Percentiles rank a stretch among this genome's conserved stretches.
Evolutionary conservation across 176 grass and related monocot species (phyloP).

Genomic region (Hsuehochloa calcarea): DNA sequence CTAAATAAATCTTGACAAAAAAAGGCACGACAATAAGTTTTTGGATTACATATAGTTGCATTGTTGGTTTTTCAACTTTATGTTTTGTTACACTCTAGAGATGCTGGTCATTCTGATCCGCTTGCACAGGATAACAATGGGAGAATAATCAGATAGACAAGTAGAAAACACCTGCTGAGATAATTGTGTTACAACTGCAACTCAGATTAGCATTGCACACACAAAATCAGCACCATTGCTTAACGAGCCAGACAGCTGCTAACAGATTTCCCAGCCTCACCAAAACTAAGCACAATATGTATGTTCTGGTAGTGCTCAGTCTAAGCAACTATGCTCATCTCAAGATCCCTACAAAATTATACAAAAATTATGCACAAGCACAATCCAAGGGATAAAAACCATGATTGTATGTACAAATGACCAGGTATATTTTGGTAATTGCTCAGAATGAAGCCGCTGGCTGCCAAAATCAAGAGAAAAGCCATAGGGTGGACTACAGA

Average conservation of each 20-base stretch:
- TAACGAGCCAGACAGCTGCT: not conserved
- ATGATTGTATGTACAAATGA: slow-evolving; percentile 37
- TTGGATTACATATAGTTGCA: no score
- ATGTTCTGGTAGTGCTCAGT: not conserved
- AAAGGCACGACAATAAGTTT: no score
- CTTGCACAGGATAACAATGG: not conserved
- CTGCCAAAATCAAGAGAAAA: slow-evolving; percentile 2
- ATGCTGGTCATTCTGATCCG: no score
- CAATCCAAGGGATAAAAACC: slow-evolving; percentile 1
- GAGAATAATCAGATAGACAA: not conserved
- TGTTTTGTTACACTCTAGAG: no score
- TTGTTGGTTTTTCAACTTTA: no score
- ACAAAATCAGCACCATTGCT: not conserved
- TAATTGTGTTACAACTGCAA: not conserved
- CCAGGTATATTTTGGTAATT: not conserved
- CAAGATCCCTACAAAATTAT: slow-evolving; percentile 31
- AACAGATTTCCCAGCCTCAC: not conserved
- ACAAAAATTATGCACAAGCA: slow-evolving; percentile 48
- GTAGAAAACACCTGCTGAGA: not conserved
- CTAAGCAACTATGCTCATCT: slow-evolving; percentile 7
- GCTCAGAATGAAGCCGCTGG: not conserved
- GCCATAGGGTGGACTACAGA: slow-evolving; percentile 4
- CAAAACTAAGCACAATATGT: not conserved
- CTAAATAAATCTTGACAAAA: no score
- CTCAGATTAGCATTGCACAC: not conserved